phyloP scores from a whole-genome alignment of 192 early-diverging fungal genomes.

The Lunasporangiospora selenospora region DNA sequence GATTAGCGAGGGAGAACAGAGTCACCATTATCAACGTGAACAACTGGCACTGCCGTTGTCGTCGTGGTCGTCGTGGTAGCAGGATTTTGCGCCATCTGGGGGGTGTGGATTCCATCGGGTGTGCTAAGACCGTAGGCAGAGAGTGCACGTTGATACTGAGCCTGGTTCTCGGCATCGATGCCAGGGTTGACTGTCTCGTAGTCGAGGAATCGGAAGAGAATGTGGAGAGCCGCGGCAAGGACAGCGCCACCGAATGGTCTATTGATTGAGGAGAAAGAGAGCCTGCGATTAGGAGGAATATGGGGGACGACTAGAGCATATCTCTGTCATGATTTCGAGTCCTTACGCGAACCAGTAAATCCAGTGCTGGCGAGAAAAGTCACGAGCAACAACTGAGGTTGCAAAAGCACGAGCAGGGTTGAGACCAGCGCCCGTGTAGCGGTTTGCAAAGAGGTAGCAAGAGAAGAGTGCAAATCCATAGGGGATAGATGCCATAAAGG shows the following conservation, averaged over 20 bases:
- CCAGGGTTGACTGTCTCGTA: constrained; percentile 23
- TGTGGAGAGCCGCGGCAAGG: constrained; percentile 19
- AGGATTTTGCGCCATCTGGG: background rate
- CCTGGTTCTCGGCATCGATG: constrained; percentile 30
- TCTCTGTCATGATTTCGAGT: too few species aligned
- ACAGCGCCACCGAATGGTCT: constrained; percentile 33
- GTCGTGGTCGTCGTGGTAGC: background rate
- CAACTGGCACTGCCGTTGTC: too few species aligned
- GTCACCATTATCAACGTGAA: too few species aligned
- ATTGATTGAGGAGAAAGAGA: background rate
- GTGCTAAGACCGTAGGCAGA: too few species aligned
- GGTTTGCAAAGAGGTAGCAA: constrained; percentile 30
- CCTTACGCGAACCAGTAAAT: constrained; percentile 65
- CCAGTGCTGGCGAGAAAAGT: constrained; percentile 59
- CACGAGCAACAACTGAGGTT: constrained; percentile 58
- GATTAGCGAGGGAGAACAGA: too few species aligned
- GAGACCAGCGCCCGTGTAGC: constrained; percentile 59
- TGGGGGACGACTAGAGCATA: too few species aligned
- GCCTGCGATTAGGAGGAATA: too few species aligned
- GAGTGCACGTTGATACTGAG: constrained; percentile 24
- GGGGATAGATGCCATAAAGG: constrained; percentile 36
- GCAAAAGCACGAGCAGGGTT: constrained; percentile 78
- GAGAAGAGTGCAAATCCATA: constrained; percentile 25
- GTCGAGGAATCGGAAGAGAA: constrained; percentile 41
- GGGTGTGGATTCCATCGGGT: background rate